Evolutionary conservation across 2,329 filamentous ascomycete genomes (phyloP), one percentile per base, ranked within the genome.

Genomic region (Ophiostoma sp.): DNA sequence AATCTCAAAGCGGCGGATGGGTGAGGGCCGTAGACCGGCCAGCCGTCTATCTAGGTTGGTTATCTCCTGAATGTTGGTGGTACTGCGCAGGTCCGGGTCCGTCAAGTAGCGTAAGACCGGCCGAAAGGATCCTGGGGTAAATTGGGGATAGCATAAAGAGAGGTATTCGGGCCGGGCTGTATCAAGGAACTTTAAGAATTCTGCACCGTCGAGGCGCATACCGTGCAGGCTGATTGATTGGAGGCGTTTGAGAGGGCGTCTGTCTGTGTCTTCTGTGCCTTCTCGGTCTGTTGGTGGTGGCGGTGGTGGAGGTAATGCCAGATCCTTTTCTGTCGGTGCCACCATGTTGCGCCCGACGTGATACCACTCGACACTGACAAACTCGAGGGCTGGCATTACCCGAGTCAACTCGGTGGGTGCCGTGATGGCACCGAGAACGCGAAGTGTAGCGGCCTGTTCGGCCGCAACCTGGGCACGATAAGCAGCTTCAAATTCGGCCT

Each of bases 91-190:
- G 42, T 28, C 55, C 3, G 72, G 45, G 57, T 63, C 45, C 2
- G 72, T 70, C 66, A 73, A 57, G 28, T 31, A 64, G 17, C 57
- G 55, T 15, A 70, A 17, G 1, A 73, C 55, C 22, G 66, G 42
- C 42, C 19, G 42, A 59, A 45, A 64, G 28, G 57, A 33, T 7
- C 31, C 42, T 2, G 15, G 7, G 2, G 19, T 19, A 17, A 70
- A 42, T 5, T 33, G 42, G 0, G n/a, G 12, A 22, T 39, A 42
- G 6, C 17, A n/a, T 5, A 73, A 48, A 42, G 31, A 48, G 28
- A 73, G 52, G 42, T 70, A 22, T n/a, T 28, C 42, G 2, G 72
- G 66, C n/a, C 57, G 55, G 12, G 31, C 2, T 3, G 31, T 36
- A 17, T 55, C 28, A 9, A 73, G 66, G 17, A 64, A n/a, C 4